Percentiles rank a stretch among this genome's conserved stretches.
These are phyloP conservation scores for Fragaria iinumae DNA, from an alignment of 306 rosid species.

Conservation along the genomic window DNA sequence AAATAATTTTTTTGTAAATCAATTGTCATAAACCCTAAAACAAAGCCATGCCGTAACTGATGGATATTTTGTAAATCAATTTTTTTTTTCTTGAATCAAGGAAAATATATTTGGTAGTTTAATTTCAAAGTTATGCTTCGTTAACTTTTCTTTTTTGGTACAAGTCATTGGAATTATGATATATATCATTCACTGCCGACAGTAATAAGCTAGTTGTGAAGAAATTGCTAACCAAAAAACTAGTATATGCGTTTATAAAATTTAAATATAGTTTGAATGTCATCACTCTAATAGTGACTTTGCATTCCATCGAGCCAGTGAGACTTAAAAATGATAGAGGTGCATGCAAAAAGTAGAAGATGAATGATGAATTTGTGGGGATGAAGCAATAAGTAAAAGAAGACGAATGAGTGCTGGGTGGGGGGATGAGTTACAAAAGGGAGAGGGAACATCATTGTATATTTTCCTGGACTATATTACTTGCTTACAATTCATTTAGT, in stretches of 20 bases:
- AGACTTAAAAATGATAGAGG: background rate
- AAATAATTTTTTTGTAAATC: background rate
- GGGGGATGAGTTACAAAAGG: constrained; percentile 22
- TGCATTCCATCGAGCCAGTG: background rate
- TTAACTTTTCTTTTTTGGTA: background rate
- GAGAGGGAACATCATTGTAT: constrained; percentile 45
- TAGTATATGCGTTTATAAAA: background rate
- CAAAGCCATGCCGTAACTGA: background rate
- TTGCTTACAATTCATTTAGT: constrained; percentile 1
- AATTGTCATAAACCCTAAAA: background rate
- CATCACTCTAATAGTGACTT: constrained; percentile 18
- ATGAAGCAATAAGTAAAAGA: constrained; percentile 27
- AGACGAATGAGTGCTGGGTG: constrained; percentile 27
- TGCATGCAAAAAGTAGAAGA: constrained; percentile 17
- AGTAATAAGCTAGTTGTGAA: too few species aligned
- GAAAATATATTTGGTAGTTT: background rate
- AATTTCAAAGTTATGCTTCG: background rate
- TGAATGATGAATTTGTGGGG: constrained; percentile 47
- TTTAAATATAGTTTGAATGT: background rate
- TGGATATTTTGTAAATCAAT: too few species aligned
- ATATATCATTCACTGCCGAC: background rate
- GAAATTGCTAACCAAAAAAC: background rate
- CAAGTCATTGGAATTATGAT: background rate
- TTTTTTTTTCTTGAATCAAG: background rate
- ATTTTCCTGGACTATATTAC: background rate